Percentiles rank a stretch among this genome's conserved stretches.
Evolutionary conservation across 1,284 basidiomycete species (phyloP).

Genomic region (Ceratobasidium sp.): DNA sequence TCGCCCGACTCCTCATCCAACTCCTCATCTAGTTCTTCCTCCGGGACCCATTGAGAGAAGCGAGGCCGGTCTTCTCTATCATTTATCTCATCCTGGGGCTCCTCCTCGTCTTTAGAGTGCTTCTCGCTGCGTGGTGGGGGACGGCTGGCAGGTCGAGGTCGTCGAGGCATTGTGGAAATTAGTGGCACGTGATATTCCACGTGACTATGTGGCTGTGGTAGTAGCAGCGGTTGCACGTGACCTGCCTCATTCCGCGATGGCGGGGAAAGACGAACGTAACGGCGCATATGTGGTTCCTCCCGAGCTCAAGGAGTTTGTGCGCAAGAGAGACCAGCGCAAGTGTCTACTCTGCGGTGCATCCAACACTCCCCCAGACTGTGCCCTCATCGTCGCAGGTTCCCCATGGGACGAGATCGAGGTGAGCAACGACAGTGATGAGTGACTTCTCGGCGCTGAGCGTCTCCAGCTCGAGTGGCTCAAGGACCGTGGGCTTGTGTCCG

Average conservation of each 20-base stretch:
- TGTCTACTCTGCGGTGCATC: conserved; percentile 35
- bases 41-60: conserved; percentile 70
- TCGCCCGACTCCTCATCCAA: conserved; percentile 59
- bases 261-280: conserved; percentile 34
- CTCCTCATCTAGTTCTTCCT: conserved; percentile 59
- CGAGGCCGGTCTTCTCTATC: conserved; percentile 63
- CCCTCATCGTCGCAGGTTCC: conserved; percentile 38
- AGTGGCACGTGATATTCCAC: conserved; percentile 3
- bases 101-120: conserved; percentile 48
- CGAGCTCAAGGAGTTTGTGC: conserved; percentile 35
- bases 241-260: conserved; percentile 19
- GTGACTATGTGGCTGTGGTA: conserved; percentile 1
- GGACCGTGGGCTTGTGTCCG: conserved; percentile 29
- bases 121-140: conserved; percentile 22
- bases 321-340: conserved; percentile 42
- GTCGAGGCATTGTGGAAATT: conserved; percentile 36
- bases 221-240: conserved; percentile 16
- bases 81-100: conserved; percentile 52
- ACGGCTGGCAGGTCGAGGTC: conserved; percentile 18
- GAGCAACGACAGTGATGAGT: not conserved
- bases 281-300: conserved; percentile 27
- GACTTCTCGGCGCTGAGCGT: conserved; percentile 1
- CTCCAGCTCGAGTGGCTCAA: conserved; percentile 40
- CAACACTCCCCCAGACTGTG: conserved; percentile 31
- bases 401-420: conserved; percentile 45